Conservation (phyloP, 768 basidiomycete genomes). For the Rickenella mellea region DNA sequence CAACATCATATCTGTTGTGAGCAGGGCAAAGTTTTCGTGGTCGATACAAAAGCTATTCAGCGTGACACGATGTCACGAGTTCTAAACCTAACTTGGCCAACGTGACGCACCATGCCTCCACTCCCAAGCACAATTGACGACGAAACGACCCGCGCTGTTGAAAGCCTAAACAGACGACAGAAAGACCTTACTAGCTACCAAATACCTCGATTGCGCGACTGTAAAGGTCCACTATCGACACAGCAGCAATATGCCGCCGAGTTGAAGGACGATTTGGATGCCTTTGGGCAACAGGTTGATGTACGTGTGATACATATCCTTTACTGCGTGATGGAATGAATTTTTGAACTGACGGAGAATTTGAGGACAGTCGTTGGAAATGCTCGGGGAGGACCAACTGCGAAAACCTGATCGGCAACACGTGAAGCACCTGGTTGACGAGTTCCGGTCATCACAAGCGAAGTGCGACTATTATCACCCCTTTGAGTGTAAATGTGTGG, state of each 20-base stretch:
- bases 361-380: conserved; percentile 47
- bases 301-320: conserved; percentile 21
- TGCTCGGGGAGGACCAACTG: conserved; percentile 64
- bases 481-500: not conserved
- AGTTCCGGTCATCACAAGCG: conserved; percentile 35
- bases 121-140: conserved; percentile 44
- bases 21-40: too few relatives aligned
- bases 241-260: conserved; percentile 73
- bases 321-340: not conserved
- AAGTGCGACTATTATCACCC: conserved; percentile 34
- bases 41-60: too few relatives aligned
- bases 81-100: too few relatives aligned
- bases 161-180: conserved; percentile 42
- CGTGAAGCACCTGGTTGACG: conserved; percentile 39
- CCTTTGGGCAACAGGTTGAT: conserved; percentile 58
- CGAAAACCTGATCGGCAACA: conserved; percentile 42
- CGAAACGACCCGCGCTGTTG: conserved; percentile 40
- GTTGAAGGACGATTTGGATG: conserved; percentile 65
- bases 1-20: too few relatives aligned
- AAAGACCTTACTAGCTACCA: conserved; percentile 61
- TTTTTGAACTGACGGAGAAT: conserved; percentile 5
- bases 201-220: conserved; percentile 63
- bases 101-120: conserved; percentile 53
- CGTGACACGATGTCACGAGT: too few relatives aligned
- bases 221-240: conserved; percentile 54